These are phyloP conservation scores for Acanthamoeba healyi DNA, from an alignment of 208 protist genomes.

Conservation along the genomic window DNA sequence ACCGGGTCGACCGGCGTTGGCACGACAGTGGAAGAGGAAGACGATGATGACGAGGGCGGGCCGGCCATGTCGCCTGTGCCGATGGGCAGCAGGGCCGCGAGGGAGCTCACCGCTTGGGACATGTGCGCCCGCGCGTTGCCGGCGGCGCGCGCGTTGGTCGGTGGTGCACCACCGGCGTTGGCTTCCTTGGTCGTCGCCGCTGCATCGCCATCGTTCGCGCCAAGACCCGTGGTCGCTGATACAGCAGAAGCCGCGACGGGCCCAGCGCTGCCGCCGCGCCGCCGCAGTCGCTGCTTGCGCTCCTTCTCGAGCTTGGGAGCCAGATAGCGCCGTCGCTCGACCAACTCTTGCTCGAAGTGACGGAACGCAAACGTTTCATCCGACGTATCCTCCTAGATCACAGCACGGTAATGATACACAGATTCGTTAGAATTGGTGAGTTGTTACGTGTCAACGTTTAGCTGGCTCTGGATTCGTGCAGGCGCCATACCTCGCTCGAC, in stretches of 20 bases:
- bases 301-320: conserved; percentile 23
- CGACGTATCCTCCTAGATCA: not conserved
- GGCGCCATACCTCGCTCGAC: conserved; percentile 14
- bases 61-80: not conserved
- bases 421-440: no score
- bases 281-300: conserved; percentile 5
- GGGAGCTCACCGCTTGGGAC: not conserved
- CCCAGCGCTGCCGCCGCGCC: not conserved
- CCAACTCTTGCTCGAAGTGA: conserved; percentile 8
- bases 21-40: not conserved
- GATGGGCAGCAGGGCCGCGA: not conserved
- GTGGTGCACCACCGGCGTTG: not conserved
- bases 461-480: not conserved
- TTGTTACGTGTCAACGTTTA: not conserved
- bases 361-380: conserved; percentile 4
- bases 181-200: not conserved
- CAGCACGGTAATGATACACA: not conserved
- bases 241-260: no score
- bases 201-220: not conserved
- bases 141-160: not conserved
- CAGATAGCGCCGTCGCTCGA: conserved; percentile 12
- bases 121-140: not conserved
- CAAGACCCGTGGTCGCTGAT: not conserved
- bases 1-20: not conserved
- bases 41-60: not conserved